These are phyloP conservation scores for Gossypioides kirkii DNA, from an alignment of 345 rosid species.

Conservation along the genomic window DNA sequence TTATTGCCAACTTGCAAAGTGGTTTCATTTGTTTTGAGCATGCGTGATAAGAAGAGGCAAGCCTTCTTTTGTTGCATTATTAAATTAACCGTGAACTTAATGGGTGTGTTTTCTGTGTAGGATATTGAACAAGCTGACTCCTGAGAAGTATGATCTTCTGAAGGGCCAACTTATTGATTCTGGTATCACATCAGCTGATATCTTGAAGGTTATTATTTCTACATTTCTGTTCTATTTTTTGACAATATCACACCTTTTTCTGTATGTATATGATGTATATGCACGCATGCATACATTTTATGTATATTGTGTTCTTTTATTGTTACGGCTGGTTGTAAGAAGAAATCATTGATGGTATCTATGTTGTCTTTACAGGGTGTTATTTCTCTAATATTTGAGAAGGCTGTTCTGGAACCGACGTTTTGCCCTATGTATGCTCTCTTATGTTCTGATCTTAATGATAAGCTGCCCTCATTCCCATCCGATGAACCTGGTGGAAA, in stretches of 20 bases:
- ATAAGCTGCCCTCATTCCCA: constrained; percentile 77
- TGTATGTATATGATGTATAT: neutral
- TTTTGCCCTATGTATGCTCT: constrained; percentile 92
- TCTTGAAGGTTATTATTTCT: constrained; percentile 47
- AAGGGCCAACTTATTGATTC: constrained; percentile 91
- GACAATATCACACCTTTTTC: neutral
- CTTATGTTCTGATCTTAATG: constrained; percentile 73
- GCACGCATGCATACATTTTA: neutral
- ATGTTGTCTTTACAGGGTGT: constrained; percentile 55
- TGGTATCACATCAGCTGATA: constrained; percentile 87
- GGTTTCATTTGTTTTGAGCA: neutral
- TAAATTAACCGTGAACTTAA: neutral
- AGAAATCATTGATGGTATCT: neutral
- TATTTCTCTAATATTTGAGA: constrained; percentile 79
- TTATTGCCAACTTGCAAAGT: neutral
- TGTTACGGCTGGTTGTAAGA: neutral
- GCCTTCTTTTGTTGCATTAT: neutral
- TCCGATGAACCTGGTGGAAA: constrained; percentile 75
- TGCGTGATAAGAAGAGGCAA: neutral
- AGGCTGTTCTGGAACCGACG: constrained; percentile 90
- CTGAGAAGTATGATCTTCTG: constrained; percentile 91
- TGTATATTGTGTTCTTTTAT: neutral
- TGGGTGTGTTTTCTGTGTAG: constrained; percentile 31
- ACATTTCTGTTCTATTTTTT: neutral
- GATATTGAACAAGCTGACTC: constrained; percentile 89